A percentile compares a stretch with the other conserved stretches of the same genome.
phyloP scores from a whole-genome alignment of 805 yeast species.

The Metschnikowia vanudenii region DNA sequence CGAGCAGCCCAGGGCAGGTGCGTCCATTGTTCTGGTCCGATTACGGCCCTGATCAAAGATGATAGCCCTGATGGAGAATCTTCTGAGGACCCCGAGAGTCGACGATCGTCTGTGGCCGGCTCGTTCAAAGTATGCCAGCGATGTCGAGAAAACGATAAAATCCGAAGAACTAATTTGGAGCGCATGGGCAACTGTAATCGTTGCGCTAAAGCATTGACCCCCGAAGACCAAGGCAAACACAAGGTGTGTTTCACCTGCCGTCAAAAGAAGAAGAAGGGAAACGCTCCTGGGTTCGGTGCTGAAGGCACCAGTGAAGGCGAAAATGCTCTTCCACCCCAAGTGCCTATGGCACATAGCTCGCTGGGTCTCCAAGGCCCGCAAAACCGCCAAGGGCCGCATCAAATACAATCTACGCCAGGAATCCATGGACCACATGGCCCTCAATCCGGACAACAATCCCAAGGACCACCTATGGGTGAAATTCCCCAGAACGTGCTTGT shows the following conservation, averaged over 20 bases:
- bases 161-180: conserved; percentile 55
- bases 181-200: conserved; percentile 60
- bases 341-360: conserved; percentile 2
- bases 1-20: conserved; percentile 64
- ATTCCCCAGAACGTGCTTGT: conserved; percentile 9
- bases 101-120: conserved; percentile 21
- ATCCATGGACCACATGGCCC: not conserved
- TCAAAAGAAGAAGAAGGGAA: conserved; percentile 46
- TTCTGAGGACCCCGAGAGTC: conserved; percentile 15
- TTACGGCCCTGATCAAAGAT: conserved; percentile 38
- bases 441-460: conserved; percentile 1
- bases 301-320: not conserved
- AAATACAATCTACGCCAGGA: conserved; percentile 1
- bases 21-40: conserved; percentile 65
- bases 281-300: conserved; percentile 2
- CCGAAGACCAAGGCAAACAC: conserved; percentile 47
- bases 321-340: not conserved
- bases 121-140: conserved; percentile 63
- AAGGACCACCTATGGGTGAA: not conserved
- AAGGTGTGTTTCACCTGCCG: conserved; percentile 60
- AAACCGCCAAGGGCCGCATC: conserved; percentile 3
- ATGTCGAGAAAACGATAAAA: conserved; percentile 61
- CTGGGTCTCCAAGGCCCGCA: conserved; percentile 4
- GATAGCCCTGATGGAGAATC: conserved; percentile 21
- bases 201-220: conserved; percentile 51